These are phyloP conservation scores for Hericium alpestre DNA, from an alignment of 768 basidiomycete species.

Conservation along the genomic window DNA sequence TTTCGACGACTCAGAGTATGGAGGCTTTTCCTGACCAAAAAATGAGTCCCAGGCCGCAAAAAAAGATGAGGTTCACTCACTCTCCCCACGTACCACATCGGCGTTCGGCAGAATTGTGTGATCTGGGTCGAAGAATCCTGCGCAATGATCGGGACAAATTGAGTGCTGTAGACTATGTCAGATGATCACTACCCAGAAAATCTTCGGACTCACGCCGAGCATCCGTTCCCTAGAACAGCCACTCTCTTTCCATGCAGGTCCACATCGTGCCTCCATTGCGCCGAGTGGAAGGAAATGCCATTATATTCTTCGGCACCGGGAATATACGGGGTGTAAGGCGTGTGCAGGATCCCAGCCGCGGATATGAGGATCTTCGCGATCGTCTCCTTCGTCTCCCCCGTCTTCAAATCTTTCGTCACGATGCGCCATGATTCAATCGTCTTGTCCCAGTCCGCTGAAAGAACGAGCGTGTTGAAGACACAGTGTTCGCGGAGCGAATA, in stretches of 20 bases:
- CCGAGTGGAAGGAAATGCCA: slow-evolving; percentile 19
- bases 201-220: slow-evolving; percentile 13
- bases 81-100: slow-evolving; percentile 16
- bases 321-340: not conserved
- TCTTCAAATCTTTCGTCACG: not conserved
- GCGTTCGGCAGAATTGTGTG: slow-evolving; percentile 20
- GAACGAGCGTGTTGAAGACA: not conserved
- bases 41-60: not conserved
- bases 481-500: not conserved
- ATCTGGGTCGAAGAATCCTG: slow-evolving; percentile 15
- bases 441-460: not conserved
- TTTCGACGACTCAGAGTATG: slow-evolving; percentile 6
- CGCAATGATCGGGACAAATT: slow-evolving; percentile 18
- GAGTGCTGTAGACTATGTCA: slow-evolving; percentile 12
- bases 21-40: not conserved
- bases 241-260: slow-evolving; percentile 19
- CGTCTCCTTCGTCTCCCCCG: not conserved
- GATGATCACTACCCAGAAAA: not conserved
- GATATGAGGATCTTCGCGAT: not conserved
- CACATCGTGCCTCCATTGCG: slow-evolving; percentile 18
- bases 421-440: not conserved
- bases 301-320: not conserved
- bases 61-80: not conserved
- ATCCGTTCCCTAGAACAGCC: slow-evolving; percentile 24
- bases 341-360: not conserved